Percentiles rank a stretch among this genome's conserved stretches.
Conservation (phyloP, 176 grass and related monocot species). For the Eleusine indica region DNA sequence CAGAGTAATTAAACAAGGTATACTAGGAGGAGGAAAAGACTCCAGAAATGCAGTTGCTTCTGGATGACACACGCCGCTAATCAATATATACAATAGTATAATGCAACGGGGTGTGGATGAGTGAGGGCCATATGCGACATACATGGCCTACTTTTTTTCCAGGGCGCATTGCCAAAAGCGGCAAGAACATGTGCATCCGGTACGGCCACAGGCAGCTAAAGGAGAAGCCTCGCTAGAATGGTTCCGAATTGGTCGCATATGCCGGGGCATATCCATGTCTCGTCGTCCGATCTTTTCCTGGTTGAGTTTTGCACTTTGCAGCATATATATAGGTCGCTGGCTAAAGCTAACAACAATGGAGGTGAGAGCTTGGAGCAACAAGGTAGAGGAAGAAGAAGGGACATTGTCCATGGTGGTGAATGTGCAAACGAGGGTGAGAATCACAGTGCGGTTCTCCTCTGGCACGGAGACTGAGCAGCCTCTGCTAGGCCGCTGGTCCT, state of each 20-base stretch:
- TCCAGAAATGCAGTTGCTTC: neutral
- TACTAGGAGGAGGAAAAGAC: neutral
- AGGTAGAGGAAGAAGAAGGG: neutral
- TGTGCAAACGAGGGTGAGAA: constrained; percentile 17
- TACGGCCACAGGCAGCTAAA: neutral
- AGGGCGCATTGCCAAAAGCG: neutral
- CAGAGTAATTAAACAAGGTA: too few relatives aligned
- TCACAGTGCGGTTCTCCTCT: constrained; percentile 54
- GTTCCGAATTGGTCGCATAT: constrained; percentile 38
- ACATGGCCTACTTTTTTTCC: neutral
- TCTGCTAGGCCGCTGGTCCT: neutral
- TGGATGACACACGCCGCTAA: neutral
- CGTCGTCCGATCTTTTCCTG: neutral
- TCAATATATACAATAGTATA: neutral
- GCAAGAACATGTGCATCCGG: neutral
- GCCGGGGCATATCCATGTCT: constrained; percentile 44
- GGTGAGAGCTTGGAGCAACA: neutral
- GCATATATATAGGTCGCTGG: constrained; percentile 3
- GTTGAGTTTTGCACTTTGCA: neutral
- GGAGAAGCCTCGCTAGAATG: constrained; percentile 30
- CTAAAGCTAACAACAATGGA: neutral
- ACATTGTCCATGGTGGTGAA: neutral
- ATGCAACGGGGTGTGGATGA: neutral
- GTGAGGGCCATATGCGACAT: neutral
- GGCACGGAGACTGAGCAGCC: constrained; percentile 8